phyloP scores from a whole-genome alignment of 1,284 basidiomycete genomes.

The Microbotryomycetes sp. region DNA sequence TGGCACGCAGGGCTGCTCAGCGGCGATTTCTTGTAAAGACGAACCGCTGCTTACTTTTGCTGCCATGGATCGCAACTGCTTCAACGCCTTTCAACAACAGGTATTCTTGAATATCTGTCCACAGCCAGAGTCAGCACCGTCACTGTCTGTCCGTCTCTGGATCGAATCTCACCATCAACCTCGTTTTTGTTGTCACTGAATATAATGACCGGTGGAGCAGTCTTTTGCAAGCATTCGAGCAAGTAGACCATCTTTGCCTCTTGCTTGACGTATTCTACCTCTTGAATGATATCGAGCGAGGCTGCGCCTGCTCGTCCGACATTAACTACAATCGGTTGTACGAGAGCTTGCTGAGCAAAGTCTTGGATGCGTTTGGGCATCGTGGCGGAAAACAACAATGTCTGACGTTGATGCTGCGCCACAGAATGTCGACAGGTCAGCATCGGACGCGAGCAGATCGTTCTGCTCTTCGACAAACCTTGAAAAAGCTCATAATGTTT shows the following conservation, averaged over 20 bases:
- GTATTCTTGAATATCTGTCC: conserved; percentile 91
- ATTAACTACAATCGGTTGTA: conserved; percentile 88
- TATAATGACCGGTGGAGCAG: conserved; percentile 93
- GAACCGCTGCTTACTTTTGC: conserved; percentile 61
- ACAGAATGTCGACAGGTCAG: not conserved
- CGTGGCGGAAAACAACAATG: conserved; percentile 92
- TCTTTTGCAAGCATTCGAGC: conserved; percentile 95
- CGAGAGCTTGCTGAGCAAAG: conserved; percentile 91
- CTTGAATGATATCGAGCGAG: conserved; percentile 91
- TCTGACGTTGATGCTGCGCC: conserved; percentile 82
- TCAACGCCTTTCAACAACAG: conserved; percentile 93
- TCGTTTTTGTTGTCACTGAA: conserved; percentile 99
- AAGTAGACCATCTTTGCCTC: conserved; percentile 99
- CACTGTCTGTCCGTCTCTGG: not conserved
- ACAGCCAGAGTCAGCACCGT: not conserved
- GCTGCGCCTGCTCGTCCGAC: conserved; percentile 97
- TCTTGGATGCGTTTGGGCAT: conserved; percentile 99
- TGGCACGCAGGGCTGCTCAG: not conserved
- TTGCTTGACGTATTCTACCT: conserved; percentile 97
- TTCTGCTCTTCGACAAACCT: conserved; percentile 48
- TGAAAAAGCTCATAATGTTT: conserved; percentile 98
- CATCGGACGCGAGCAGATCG: not conserved
- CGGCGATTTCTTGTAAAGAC: not conserved
- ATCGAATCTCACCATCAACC: conserved; percentile 66
- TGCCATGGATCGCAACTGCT: conserved; percentile 97